Base-by-base conservation (phyloP, 768 basidiomycete species). In the Mycena olivaceomarginata region DNA sequence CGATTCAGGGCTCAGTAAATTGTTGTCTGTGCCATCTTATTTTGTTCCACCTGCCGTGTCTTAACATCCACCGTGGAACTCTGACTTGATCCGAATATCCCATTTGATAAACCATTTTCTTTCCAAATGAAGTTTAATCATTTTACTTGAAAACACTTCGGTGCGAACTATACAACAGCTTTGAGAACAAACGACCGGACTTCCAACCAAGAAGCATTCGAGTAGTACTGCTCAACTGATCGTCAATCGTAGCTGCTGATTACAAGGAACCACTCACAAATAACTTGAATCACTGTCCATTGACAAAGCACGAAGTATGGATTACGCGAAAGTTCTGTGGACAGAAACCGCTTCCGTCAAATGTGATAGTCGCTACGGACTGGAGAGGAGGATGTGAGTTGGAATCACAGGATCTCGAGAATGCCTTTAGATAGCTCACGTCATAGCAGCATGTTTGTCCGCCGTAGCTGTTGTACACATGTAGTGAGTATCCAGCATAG, bases 251-350 rank as follows among this genome's bases (percentile, higher is more conserved):
- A 22, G 53, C 7, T n/a, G 53, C 22, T 56, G 53, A 22, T 15
- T 56, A 22, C n/a, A 56, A 56, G 53, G 53, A 56, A 56, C 53
- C 53, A 56, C 53, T 56, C 6, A 56, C 53, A 56, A 56, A 56
- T 56, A 22, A 56, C 53, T 56, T 56, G 53, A 22, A 56, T 56
- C n/a, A 56, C 53, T 56, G 53, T 56, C 53, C 53, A n/a, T 20
- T 56, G n/a, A 56, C 53, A 22, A 56, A 56, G 53, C 53, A 56
- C 18, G 53, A 56, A 56, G n/a, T 15, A 56, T 22, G 53, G 53
- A 9, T 22, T n/a, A 1, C 4, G 6, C 2, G 1, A 22, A 56
- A 56, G 53, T 56, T 56, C n/a, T 56, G 53, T 56, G 20, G 53
- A 56, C 53, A 56, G 53, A 56, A 22, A 22, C 53, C 53, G 11